Percentiles rank a stretch among this genome's conserved stretches.
phyloP scores from a whole-genome alignment of 1,139 yeast genomes.

The Suzukiozyma palmioleophila region DNA sequence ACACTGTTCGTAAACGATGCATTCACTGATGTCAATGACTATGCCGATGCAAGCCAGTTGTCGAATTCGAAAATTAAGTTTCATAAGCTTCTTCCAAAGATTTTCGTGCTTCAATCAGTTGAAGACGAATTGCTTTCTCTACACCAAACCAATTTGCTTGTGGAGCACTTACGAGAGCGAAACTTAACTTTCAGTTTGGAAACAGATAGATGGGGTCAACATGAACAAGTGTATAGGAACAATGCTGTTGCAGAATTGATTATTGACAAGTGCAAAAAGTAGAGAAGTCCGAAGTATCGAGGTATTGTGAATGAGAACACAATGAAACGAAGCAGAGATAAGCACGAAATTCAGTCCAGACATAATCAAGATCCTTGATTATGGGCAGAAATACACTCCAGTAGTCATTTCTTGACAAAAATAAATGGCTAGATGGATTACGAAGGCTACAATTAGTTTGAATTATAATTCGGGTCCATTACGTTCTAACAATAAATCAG shows the following conservation, averaged over 20 bases:
- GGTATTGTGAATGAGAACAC: no score
- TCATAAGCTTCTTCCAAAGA: neutral
- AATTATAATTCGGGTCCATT: no score
- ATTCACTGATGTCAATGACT: slow-evolving; percentile 18
- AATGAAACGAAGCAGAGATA: no score
- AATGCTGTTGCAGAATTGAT: neutral
- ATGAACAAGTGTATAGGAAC: slow-evolving; percentile 26
- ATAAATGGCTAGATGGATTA: no score
- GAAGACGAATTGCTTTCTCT: slow-evolving; percentile 32
- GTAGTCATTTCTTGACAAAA: no score
- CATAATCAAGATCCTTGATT: no score
- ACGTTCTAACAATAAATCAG: no score
- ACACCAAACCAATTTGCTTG: slow-evolving; percentile 20
- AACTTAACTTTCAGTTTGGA: slow-evolving; percentile 8
- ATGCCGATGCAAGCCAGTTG: slow-evolving; percentile 22
- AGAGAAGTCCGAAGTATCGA: no score
- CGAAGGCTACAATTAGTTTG: no score
- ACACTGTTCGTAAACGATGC: slow-evolving; percentile 30
- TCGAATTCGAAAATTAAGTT: slow-evolving; percentile 8
- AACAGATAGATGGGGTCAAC: slow-evolving; percentile 27
- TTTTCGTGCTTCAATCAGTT: slow-evolving; percentile 23
- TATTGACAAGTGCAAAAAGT: neutral
- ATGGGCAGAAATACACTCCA: no score
- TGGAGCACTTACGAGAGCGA: slow-evolving; percentile 12
- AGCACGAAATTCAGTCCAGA: no score